A percentile compares a stretch with the other conserved stretches of the same genome.
phyloP scores from a whole-genome alignment of 345 rosid genomes.

The Microthlaspi erraticum region DNA sequence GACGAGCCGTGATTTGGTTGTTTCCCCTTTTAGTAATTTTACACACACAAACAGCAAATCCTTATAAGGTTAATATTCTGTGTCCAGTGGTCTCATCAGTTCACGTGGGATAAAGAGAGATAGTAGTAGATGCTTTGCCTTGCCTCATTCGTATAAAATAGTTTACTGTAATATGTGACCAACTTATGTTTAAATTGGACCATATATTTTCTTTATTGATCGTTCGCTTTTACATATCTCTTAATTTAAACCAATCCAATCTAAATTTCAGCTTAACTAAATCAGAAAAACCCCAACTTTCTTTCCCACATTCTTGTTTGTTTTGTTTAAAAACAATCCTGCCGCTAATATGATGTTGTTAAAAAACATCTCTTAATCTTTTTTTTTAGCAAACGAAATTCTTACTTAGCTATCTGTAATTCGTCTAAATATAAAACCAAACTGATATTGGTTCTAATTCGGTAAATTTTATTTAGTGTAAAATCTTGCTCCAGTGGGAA shows the following conservation, averaged over 20 bases:
- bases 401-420: too few relatives aligned
- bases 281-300: background rate
- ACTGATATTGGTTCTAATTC: too few relatives aligned
- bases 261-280: background rate
- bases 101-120: slow-evolving; percentile 25
- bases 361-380: too few relatives aligned
- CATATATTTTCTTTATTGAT: background rate
- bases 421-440: too few relatives aligned
- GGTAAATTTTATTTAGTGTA: too few relatives aligned
- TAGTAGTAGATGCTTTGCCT: slow-evolving; percentile 15
- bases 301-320: background rate
- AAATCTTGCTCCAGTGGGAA: too few relatives aligned
- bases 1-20: background rate
- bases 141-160: slow-evolving; percentile 20
- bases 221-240: background rate
- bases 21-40: slow-evolving; percentile 2
- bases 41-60: background rate
- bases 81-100: slow-evolving; percentile 5
- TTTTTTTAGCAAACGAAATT: too few relatives aligned
- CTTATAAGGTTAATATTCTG: background rate
- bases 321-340: background rate
- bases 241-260: background rate
- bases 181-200: background rate
- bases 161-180: slow-evolving; percentile 5
- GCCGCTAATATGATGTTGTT: too few relatives aligned